These are phyloP conservation scores for Pseudozyma flocculosa DNA, from an alignment of 1,284 basidiomycete species.

Conservation along the genomic window DNA sequence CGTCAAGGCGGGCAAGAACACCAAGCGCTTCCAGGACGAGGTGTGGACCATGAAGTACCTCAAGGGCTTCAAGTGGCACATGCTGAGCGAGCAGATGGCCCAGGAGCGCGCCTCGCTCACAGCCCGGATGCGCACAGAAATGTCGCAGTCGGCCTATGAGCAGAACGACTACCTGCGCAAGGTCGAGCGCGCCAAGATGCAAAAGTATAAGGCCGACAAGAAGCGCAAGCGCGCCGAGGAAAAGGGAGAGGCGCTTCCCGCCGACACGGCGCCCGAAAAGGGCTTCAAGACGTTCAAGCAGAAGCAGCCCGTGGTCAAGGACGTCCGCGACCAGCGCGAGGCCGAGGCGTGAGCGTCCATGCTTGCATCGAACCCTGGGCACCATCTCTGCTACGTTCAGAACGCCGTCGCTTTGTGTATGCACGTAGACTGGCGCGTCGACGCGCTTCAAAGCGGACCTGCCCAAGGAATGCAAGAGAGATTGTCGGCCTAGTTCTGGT, in stretches of 20 bases:
- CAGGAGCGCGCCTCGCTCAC: slow-evolving; percentile 88
- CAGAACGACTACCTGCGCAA: slow-evolving; percentile 91
- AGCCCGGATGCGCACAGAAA: slow-evolving; percentile 82
- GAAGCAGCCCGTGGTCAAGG: slow-evolving; percentile 41
- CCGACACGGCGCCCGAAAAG: slow-evolving; percentile 25
- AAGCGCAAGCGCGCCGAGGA: slow-evolving; percentile 55
- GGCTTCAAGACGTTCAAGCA: slow-evolving; percentile 40
- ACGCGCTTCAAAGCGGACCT: too few species aligned
- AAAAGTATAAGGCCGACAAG: slow-evolving; percentile 79
- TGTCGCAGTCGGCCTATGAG: slow-evolving; percentile 84
- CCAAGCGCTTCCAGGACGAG: slow-evolving; percentile 77
- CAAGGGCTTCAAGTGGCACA: slow-evolving; percentile 96
- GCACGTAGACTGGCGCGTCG: too few species aligned
- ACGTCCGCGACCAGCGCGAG: slow-evolving; percentile 47
- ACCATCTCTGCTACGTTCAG: too few species aligned
- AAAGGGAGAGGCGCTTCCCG: slow-evolving; percentile 1
- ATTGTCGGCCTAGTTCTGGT: too few species aligned
- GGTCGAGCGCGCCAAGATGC: slow-evolving; percentile 87
- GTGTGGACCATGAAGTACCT: slow-evolving; percentile 99
- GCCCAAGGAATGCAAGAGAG: too few species aligned
- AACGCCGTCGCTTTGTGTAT: too few species aligned
- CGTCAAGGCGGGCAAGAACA: slow-evolving; percentile 35
- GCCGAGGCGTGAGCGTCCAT: not conserved
- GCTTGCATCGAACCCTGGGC: too few species aligned
- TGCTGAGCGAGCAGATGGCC: slow-evolving; percentile 97